Conservation (phyloP, 768 basidiomycete species). For the Amanita rimosa region DNA sequence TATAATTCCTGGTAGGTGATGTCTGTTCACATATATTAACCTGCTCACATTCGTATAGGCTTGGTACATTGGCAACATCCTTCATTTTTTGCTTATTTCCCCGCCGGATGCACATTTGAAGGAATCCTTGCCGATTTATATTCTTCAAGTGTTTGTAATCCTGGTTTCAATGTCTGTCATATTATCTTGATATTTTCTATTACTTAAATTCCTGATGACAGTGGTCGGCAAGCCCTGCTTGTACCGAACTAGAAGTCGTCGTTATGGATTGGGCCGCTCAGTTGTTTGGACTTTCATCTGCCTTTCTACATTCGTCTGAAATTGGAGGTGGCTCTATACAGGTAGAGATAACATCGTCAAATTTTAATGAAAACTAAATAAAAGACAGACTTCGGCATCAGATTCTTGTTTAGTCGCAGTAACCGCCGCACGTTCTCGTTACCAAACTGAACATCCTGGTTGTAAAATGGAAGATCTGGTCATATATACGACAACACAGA, state of each 20-base stretch:
- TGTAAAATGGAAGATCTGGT: conserved; percentile 52
- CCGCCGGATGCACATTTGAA: conserved; percentile 67
- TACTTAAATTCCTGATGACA: conserved; percentile 16
- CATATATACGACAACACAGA: conserved; percentile 84
- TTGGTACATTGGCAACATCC: conserved; percentile 91
- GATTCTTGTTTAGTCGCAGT: conserved; percentile 68
- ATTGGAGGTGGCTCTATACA: conserved; percentile 78
- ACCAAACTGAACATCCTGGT: conserved; percentile 37
- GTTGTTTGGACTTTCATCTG: conserved; percentile 58
- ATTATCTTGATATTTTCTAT: neutral
- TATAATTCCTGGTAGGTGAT: conserved; percentile 60
- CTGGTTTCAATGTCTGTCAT: conserved; percentile 73
- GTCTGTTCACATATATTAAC: neutral
- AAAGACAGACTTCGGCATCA: conserved; percentile 65
- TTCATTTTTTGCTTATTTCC: conserved; percentile 84
- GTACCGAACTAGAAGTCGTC: conserved; percentile 80
- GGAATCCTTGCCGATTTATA: conserved; percentile 81
- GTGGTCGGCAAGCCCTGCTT: conserved; percentile 87
- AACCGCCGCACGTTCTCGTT: conserved; percentile 71
- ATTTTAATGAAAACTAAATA: neutral
- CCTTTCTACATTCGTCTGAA: conserved; percentile 55
- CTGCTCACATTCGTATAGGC: conserved; percentile 26
- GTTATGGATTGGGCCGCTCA: conserved; percentile 89
- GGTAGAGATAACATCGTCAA: conserved; percentile 23
- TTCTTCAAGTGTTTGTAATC: conserved; percentile 61